These are phyloP conservation scores for Saturnispora sekii DNA, from an alignment of 805 yeast species.

Conservation along the genomic window DNA sequence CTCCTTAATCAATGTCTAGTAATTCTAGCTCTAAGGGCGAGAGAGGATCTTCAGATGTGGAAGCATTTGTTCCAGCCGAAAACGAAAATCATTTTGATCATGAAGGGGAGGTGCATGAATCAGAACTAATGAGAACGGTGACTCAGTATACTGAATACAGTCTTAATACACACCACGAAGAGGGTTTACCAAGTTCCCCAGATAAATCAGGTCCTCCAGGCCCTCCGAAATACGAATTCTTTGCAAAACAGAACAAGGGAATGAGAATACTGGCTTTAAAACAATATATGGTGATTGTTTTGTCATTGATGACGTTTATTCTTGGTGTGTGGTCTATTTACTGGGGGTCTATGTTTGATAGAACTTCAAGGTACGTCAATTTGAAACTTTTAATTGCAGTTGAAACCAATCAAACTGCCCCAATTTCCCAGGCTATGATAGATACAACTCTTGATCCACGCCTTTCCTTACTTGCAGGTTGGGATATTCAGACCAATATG, in stretches of 20 bases:
- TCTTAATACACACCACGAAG: slow-evolving; percentile 5
- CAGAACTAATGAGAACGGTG: slow-evolving; percentile 14
- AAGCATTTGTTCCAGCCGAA: no score
- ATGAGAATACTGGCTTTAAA: slow-evolving; percentile 12
- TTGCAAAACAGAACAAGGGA: slow-evolving; percentile 11
- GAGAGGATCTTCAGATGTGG: no score
- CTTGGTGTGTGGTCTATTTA: slow-evolving; percentile 34
- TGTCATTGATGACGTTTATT: slow-evolving; percentile 28
- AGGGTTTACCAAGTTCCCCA: background rate
- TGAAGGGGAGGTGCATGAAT: background rate
- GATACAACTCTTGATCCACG: slow-evolving; percentile 12
- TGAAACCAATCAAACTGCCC: slow-evolving; percentile 26
- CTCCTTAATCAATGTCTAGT: no score
- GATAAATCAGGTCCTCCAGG: background rate
- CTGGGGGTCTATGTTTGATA: slow-evolving; percentile 39
- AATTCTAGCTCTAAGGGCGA: no score
- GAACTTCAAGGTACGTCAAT: slow-evolving; percentile 25
- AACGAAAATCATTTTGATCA: background rate
- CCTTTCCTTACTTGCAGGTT: slow-evolving; percentile 23
- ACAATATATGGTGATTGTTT: slow-evolving; percentile 12
- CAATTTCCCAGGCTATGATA: slow-evolving; percentile 25
- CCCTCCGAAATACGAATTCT: slow-evolving; percentile 12
- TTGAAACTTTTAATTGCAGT: slow-evolving; percentile 32
- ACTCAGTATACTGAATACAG: slow-evolving; percentile 19
- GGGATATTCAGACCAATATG: slow-evolving; percentile 28